Evolutionary conservation across 208 protist genomes (phyloP).

Genomic region (Willaertia magna): DNA sequence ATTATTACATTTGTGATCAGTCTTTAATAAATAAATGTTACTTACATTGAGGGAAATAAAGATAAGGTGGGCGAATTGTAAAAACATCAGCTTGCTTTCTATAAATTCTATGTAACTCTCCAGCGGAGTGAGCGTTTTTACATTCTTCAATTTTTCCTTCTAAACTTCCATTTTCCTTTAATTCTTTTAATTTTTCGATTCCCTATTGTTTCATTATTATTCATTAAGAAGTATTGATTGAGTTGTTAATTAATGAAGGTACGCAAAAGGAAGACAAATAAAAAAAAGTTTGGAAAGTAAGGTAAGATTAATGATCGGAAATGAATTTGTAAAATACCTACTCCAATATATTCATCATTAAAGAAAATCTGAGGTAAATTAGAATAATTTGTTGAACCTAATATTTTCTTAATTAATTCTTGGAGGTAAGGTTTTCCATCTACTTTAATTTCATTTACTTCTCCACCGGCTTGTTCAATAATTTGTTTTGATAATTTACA

Average conservation of each 20-base stretch:
- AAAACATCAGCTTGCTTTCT: neutral
- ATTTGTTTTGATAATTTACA: neutral
- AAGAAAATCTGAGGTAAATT: neutral
- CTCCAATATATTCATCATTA: neutral
- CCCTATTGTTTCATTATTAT: neutral
- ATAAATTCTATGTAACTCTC: neutral
- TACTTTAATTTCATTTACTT: neutral
- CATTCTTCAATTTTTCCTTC: neutral
- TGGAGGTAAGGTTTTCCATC: neutral
- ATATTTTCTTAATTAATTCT: neutral
- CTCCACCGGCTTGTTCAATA: neutral
- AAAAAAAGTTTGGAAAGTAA: too few species aligned
- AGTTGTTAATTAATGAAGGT: too few species aligned
- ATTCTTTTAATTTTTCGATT: neutral
- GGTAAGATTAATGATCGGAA: too few species aligned
- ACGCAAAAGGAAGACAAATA: too few species aligned
- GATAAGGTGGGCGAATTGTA: neutral
- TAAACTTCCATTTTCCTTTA: neutral
- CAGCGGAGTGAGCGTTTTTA: neutral
- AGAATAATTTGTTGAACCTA: neutral
- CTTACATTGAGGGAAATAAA: constrained; percentile 3
- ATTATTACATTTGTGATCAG: neutral
- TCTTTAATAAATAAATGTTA: neutral
- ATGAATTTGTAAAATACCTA: neutral
- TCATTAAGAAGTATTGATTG: neutral